Evolutionary conservation across 768 basidiomycete genomes (phyloP), one percentile per base, ranked within the genome.

Genomic region (Phylloporus arenicola): DNA sequence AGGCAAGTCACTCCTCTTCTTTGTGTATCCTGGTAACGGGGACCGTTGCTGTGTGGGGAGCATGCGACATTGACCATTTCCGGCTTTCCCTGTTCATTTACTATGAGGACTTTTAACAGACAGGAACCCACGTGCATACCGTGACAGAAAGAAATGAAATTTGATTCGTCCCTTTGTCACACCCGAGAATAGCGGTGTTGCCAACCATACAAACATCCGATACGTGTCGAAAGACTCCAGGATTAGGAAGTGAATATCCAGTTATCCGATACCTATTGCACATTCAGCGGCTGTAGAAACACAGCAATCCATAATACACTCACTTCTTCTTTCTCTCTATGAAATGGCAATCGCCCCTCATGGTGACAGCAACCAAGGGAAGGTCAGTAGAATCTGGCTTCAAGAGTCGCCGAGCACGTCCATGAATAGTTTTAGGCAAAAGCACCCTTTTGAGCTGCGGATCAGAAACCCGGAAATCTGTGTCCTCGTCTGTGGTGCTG

Each of bases 271-370:
- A 64, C 45, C 72, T 73, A 54, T 45, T 46, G 45, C 43, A 46
- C 38, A 29, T 58, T 60, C 43, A 62, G 42, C 43, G 57, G 49
- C 34, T 47, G 45, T 44, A 44, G 20, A 41, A 48, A 20, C 22
- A 45, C 40, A 22, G 24, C 27, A 42, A 43, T 38, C 35, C 43
- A 19, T 39, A 58, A 19, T 39, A 58, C 11, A 38, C 60, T 56
- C 58, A 62, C 69, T 67, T 65, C 52, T 63, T 56, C 29, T 52
- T 57, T 37, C 63, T 62, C 46, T 72, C 50, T 50, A 75, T 70
- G 54, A 75, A 75, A 44, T 78, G 72, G n/a, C 69, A 59, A 48
- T 77, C 73, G 30, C 68, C 70, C 37, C 72, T 62, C 77, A 77
- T 77, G 24, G 74, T 75, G 47, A 78, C 62, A 29, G 74, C 72